phyloP scores from a whole-genome alignment of 805 yeast genomes.

The Candida multigemmis region DNA sequence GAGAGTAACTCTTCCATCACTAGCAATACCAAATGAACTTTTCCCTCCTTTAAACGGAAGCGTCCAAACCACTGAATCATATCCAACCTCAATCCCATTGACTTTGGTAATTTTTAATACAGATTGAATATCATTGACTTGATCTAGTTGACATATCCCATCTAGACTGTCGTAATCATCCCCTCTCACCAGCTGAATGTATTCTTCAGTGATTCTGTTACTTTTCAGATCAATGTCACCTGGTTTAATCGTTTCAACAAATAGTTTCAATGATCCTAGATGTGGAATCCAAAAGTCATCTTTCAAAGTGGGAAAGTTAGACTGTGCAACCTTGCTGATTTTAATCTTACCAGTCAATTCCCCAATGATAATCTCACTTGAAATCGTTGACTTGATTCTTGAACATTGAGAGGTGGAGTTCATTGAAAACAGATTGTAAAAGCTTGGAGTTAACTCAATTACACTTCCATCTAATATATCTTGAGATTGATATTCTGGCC shows the following conservation, averaged over 20 bases:
- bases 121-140: slow-evolving; percentile 2
- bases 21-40: slow-evolving; percentile 9
- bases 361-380: slow-evolving; percentile 7
- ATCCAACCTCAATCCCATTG: too few relatives aligned
- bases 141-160: neutral
- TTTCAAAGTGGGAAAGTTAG: too few relatives aligned
- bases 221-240: slow-evolving; percentile 35
- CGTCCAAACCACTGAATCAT: slow-evolving; percentile 24
- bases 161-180: too few relatives aligned
- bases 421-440: slow-evolving; percentile 18
- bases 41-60: slow-evolving; percentile 10
- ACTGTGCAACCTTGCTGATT: slow-evolving; percentile 5
- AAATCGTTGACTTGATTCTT: slow-evolving; percentile 14
- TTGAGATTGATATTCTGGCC: slow-evolving; percentile 28
- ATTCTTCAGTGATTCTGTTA: slow-evolving; percentile 15
- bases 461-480: slow-evolving; percentile 13
- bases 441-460: slow-evolving; percentile 19
- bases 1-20: slow-evolving; percentile 13
- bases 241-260: slow-evolving; percentile 34
- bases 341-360: slow-evolving; percentile 7
- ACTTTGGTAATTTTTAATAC: slow-evolving; percentile 18
- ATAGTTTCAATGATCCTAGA: slow-evolving; percentile 33
- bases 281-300: slow-evolving; percentile 31
- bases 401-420: slow-evolving; percentile 8
- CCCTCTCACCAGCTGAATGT: slow-evolving; percentile 7